A percentile compares a stretch with the other conserved stretches of the same genome.
Conservation (phyloP, 306 rosid genomes). For the Dalbergia cultrata region DNA sequence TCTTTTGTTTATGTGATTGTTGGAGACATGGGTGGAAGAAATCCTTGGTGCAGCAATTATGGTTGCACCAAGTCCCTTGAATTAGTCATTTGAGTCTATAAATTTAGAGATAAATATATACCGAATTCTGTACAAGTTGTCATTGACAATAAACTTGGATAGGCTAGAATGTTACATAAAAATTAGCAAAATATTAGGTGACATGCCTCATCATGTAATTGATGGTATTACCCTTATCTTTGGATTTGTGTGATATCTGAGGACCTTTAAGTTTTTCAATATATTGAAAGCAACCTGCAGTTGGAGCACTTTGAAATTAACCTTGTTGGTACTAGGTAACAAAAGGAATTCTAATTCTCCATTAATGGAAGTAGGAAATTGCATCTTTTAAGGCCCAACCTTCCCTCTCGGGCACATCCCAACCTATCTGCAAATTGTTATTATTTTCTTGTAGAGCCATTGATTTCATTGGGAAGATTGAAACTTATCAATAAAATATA, state of each 20-base stretch:
- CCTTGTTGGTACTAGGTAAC: not conserved
- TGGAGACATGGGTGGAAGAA: too few species aligned
- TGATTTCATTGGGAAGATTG: too few species aligned
- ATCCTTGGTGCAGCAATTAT: too few species aligned
- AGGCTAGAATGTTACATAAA: not conserved
- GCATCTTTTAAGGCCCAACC: too few species aligned
- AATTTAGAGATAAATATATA: too few species aligned
- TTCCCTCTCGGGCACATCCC: too few species aligned
- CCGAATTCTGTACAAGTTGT: not conserved
- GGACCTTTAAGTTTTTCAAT: not conserved
- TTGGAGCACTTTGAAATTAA: not conserved
- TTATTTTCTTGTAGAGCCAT: too few species aligned
- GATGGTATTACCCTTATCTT: not conserved
- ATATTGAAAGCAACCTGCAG: not conserved
- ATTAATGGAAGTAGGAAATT: not conserved
- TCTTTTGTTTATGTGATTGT: too few species aligned
- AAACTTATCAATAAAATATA: too few species aligned
- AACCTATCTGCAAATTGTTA: too few species aligned
- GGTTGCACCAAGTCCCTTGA: not conserved
- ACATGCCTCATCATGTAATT: not conserved
- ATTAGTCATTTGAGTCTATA: not conserved
- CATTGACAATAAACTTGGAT: not conserved
- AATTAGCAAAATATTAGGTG: too few species aligned
- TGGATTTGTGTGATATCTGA: too few species aligned
- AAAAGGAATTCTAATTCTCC: not conserved